Conservation (phyloP, 306 rosid genomes). For the Vachellia collinsii region DNA sequence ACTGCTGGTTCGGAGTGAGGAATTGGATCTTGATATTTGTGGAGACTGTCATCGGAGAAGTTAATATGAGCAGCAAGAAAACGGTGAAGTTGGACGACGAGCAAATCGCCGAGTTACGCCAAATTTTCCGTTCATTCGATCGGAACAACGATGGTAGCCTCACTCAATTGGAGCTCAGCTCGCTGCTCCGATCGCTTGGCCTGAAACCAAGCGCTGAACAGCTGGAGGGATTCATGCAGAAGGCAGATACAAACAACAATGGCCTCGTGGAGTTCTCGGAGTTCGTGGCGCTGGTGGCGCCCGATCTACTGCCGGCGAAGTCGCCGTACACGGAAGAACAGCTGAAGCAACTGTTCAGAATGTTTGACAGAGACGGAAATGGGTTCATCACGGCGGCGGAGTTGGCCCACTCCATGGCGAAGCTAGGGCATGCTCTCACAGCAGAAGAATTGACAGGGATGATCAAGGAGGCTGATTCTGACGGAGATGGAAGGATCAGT, state of each 20-base stretch:
- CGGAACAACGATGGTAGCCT: constrained; percentile 90
- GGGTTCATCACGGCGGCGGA: constrained; percentile 90
- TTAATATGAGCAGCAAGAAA: constrained; percentile 63
- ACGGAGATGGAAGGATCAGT: constrained; percentile 84
- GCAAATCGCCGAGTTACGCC: constrained; percentile 76
- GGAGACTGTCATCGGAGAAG: background rate
- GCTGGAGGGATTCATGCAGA: constrained; percentile 64
- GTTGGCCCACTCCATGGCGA: constrained; percentile 95
- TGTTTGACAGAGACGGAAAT: constrained; percentile 88
- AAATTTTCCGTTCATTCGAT: constrained; percentile 86
- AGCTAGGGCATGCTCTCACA: constrained; percentile 79
- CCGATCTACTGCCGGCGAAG: constrained; percentile 72
- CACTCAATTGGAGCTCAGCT: constrained; percentile 82
- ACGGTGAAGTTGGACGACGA: constrained; percentile 74
- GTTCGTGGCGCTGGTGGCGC: constrained; percentile 74
- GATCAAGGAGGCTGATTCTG: constrained; percentile 88
- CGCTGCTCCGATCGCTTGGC: constrained; percentile 80
- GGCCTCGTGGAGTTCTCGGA: constrained; percentile 85
- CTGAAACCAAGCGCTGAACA: constrained; percentile 85
- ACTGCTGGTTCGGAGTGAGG: background rate
- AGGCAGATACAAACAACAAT: constrained; percentile 81
- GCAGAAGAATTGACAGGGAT: constrained; percentile 88
- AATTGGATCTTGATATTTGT: too few relatives aligned
- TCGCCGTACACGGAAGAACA: constrained; percentile 88
- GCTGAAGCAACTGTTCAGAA: constrained; percentile 60